Evolutionary conservation across 2,329 filamentous ascomycete species (phyloP).

Genomic region (Penicillium sp.): DNA sequence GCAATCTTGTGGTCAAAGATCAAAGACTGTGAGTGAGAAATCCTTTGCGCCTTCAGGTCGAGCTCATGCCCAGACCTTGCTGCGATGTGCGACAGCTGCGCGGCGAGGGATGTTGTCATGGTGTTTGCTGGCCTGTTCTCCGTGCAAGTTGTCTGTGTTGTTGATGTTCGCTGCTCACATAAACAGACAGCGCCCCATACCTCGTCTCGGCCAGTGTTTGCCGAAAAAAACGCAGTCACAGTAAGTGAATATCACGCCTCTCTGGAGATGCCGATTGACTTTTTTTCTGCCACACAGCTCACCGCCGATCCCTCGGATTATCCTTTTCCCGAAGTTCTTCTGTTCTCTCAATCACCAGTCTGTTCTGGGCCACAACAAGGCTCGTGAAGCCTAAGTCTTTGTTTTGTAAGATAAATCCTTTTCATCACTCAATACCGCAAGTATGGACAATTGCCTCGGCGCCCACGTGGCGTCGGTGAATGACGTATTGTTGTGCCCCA

Average conservation of each 20-base stretch:
- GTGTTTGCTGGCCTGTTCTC: slow-evolving; percentile 18
- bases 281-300: slow-evolving; percentile 32
- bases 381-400: too few relatives aligned
- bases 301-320: background rate
- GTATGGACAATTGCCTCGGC: too few relatives aligned
- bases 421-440: too few relatives aligned
- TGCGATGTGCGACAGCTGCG: slow-evolving; percentile 91
- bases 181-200: slow-evolving; percentile 6
- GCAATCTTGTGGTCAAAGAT: slow-evolving; percentile 88
- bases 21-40: slow-evolving; percentile 88
- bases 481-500: too few relatives aligned
- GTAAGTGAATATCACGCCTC: too few relatives aligned
- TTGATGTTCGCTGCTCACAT: slow-evolving; percentile 5
- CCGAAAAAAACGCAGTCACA: too few relatives aligned
- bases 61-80: slow-evolving; percentile 86
- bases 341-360: too few relatives aligned
- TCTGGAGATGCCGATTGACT: slow-evolving; percentile 20
- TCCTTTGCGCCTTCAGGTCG: slow-evolving; percentile 89
- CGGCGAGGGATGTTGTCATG: slow-evolving; percentile 85
- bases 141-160: background rate
- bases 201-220: background rate
- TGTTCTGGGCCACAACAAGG: too few relatives aligned
- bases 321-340: too few relatives aligned
- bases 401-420: too few relatives aligned
- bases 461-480: too few relatives aligned